Percentiles rank a stretch among this genome's conserved stretches.
phyloP scores from a whole-genome alignment of 176 grass and related monocot genomes.

The Carex kokanica region DNA sequence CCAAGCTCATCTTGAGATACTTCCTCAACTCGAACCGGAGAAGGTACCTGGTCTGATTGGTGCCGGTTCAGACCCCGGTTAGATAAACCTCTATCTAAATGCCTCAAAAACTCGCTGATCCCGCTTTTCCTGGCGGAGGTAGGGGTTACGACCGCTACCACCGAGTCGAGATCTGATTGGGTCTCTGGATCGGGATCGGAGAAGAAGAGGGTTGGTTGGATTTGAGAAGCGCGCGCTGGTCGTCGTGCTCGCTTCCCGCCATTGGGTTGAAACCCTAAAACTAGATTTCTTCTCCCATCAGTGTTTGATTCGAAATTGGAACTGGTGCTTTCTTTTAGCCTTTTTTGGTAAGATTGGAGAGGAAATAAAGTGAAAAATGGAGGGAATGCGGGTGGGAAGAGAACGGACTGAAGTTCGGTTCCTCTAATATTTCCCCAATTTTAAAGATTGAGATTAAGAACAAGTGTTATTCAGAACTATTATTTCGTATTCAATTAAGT shows the following conservation, averaged over 20 bases:
- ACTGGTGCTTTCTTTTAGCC: neutral
- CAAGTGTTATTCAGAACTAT: no score
- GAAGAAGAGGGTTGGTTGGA: conserved; percentile 14
- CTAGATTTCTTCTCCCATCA: conserved; percentile 16
- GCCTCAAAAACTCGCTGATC: conserved; percentile 65
- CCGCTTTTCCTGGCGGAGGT: conserved; percentile 45
- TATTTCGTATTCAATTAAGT: no score
- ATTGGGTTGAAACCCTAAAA: conserved; percentile 25
- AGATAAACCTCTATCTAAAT: conserved; percentile 62
- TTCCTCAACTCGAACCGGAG: conserved; percentile 32
- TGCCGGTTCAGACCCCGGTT: conserved; percentile 46
- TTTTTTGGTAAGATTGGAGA: neutral
- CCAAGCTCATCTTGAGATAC: conserved; percentile 48
- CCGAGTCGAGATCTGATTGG: conserved; percentile 51
- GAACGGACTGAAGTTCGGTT: neutral
- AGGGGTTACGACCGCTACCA: conserved; percentile 29
- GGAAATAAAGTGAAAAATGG: no score
- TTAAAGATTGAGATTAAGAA: neutral
- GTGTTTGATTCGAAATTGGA: neutral
- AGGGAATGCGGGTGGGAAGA: neutral
- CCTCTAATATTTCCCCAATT: neutral
- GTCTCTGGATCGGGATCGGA: conserved; percentile 28
- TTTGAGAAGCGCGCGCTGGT: conserved; percentile 27
- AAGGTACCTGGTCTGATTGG: conserved; percentile 15
- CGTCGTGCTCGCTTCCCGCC: conserved; percentile 32